Percentiles rank a stretch among this genome's conserved stretches.
Evolutionary conservation across 306 rosid species (phyloP).

Genomic region (Vigna unguiculata): DNA sequence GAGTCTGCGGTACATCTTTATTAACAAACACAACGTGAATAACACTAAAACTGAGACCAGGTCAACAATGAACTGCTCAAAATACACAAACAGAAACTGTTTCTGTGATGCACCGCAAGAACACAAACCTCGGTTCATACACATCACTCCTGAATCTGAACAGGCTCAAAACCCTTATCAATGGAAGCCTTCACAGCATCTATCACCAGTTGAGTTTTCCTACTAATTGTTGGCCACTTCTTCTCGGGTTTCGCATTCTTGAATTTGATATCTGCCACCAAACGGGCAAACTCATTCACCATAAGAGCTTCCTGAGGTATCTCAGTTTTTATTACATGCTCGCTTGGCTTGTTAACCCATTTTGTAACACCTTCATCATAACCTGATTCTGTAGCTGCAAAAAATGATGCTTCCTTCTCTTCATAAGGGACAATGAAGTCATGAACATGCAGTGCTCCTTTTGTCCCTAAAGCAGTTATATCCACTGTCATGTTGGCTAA

Average conservation of each 20-base stretch:
- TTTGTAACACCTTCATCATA: conserved; percentile 64
- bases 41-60: too few relatives aligned
- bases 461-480: conserved; percentile 73
- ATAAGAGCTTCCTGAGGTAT: conserved; percentile 84
- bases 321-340: conserved; percentile 58
- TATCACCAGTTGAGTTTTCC: conserved; percentile 84
- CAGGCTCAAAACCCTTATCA: conserved; percentile 65
- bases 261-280: conserved; percentile 67
- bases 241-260: conserved; percentile 67
- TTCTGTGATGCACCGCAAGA: neutral
- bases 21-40: too few relatives aligned
- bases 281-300: conserved; percentile 74
- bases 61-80: neutral
- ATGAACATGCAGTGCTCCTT: conserved; percentile 76
- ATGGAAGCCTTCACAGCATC: conserved; percentile 89
- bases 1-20: too few relatives aligned
- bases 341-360: conserved; percentile 67
- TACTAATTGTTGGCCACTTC: conserved; percentile 73
- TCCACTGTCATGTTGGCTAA: conserved; percentile 77
- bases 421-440: conserved; percentile 74
- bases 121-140: neutral
- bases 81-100: neutral
- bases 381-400: conserved; percentile 52
- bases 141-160: conserved; percentile 51
- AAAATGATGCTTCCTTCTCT: conserved; percentile 74